A percentile compares a stretch with the other conserved stretches of the same genome.
phyloP scores from a whole-genome alignment of 1,139 yeast species.

The Yamadazyma kanchanaburiensis region DNA sequence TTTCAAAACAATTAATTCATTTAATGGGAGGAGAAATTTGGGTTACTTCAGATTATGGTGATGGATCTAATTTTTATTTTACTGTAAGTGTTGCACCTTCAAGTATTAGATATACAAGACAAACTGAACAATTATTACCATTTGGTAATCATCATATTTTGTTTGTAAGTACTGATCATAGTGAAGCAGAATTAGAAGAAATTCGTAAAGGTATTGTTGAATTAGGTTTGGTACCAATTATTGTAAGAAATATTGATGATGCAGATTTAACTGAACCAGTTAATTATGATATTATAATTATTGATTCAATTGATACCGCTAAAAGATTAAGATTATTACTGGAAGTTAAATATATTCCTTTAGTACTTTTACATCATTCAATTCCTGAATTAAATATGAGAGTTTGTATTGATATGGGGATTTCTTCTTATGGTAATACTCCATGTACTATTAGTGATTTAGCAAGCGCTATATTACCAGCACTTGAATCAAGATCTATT shows the following conservation, averaged over 20 bases:
- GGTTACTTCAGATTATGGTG: slow-evolving; percentile 81
- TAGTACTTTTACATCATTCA: slow-evolving; percentile 72
- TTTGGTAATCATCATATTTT: slow-evolving; percentile 68
- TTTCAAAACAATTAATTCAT: slow-evolving; percentile 81
- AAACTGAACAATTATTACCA: slow-evolving; percentile 69
- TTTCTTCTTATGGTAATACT: slow-evolving; percentile 82
- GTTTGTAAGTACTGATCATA: slow-evolving; percentile 66
- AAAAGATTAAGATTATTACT: slow-evolving; percentile 62
- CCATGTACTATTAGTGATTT: slow-evolving; percentile 81
- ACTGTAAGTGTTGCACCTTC: slow-evolving; percentile 79
- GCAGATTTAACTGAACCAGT: slow-evolving; percentile 53
- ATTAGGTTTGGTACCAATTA: slow-evolving; percentile 46
- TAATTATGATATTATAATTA: slow-evolving; percentile 74
- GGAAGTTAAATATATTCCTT: slow-evolving; percentile 78
- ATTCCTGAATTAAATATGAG: slow-evolving; percentile 79
- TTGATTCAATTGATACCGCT: slow-evolving; percentile 75
- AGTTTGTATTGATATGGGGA: slow-evolving; percentile 79
- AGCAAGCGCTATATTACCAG: slow-evolving; percentile 81
- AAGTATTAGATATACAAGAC: slow-evolving; percentile 57
- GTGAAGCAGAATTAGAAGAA: slow-evolving; percentile 45
- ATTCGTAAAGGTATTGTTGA: slow-evolving; percentile 38
- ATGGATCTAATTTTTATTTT: slow-evolving; percentile 78
- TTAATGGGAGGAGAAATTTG: slow-evolving; percentile 90
- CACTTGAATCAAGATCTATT: slow-evolving; percentile 76
- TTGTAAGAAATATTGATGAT: slow-evolving; percentile 50